phyloP scores from a whole-genome alignment of 2,329 filamentous ascomycete genomes.

The Coniochaeta sp. region DNA sequence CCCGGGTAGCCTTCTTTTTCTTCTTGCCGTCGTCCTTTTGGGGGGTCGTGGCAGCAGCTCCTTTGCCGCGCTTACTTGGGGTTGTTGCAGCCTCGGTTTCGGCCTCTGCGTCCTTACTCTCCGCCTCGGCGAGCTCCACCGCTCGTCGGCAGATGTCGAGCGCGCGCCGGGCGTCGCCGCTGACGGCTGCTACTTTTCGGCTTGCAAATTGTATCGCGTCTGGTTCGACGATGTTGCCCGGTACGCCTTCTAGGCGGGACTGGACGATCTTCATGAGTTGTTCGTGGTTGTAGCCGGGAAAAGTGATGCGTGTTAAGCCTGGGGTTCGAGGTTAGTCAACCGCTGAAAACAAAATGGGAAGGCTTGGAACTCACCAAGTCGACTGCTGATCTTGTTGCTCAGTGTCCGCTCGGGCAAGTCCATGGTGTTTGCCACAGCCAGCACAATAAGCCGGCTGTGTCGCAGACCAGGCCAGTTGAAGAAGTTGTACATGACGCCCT shows the following conservation, averaged over 20 bases:
- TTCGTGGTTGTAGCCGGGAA: conserved; percentile 93
- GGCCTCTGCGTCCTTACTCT: conserved; percentile 34
- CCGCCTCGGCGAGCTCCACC: conserved; percentile 86
- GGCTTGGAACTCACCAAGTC: conserved; percentile 48
- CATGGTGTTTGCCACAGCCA: conserved; percentile 98
- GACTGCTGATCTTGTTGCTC: conserved; percentile 96
- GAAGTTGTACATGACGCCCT: conserved; percentile 99
- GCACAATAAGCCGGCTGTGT: conserved; percentile 87
- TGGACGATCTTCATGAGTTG: conserved; percentile 97
- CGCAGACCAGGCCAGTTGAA: conserved; percentile 97
- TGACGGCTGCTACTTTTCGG: conserved; percentile 93
- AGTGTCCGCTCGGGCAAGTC: conserved; percentile 92
- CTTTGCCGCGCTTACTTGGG: conserved; percentile 47
- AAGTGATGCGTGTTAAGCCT: conserved; percentile 87
- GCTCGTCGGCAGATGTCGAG: conserved; percentile 93
- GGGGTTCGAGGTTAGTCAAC: not conserved
- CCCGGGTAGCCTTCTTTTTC: conserved; percentile 31
- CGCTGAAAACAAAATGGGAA: not conserved
- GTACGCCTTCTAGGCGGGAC: conserved; percentile 82
- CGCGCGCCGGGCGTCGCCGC: conserved; percentile 84
- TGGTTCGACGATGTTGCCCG: conserved; percentile 80
- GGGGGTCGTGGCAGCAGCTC: not conserved
- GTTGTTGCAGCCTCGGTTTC: conserved; percentile 32
- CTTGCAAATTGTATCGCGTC: conserved; percentile 96
- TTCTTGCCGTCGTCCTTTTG: conserved; percentile 16